phyloP scores from a whole-genome alignment of 257 asterid genomes.

The Salvia miltiorrhiza region DNA sequence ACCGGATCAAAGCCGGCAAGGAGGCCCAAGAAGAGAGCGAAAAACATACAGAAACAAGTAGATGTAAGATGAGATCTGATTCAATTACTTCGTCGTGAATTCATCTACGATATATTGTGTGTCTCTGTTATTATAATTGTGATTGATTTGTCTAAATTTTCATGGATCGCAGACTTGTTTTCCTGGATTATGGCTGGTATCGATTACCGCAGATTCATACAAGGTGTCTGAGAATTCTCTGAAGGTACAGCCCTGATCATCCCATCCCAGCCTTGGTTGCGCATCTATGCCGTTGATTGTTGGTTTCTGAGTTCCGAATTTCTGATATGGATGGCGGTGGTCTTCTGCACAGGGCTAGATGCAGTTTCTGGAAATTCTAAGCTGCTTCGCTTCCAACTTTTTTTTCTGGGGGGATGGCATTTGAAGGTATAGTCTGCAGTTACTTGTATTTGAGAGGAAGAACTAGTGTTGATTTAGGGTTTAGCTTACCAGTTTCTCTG shows the following conservation, averaged over 20 bases:
- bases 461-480: slow-evolving; percentile 17
- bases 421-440: slow-evolving; percentile 34
- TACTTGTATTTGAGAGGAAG: slow-evolving; percentile 22
- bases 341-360: slow-evolving; percentile 48
- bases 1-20: slow-evolving; percentile 66
- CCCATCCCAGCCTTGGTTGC: background rate
- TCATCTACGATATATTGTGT: background rate
- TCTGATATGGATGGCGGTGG: background rate
- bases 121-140: background rate
- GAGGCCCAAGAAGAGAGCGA: slow-evolving; percentile 76
- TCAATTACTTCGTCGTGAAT: background rate
- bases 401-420: slow-evolving; percentile 25
- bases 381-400: slow-evolving; percentile 35
- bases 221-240: slow-evolving; percentile 52
- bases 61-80: slow-evolving; percentile 49
- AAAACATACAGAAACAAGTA: slow-evolving; percentile 46
- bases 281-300: background rate
- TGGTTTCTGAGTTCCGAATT: slow-evolving; percentile 4
- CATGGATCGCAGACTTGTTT: slow-evolving; percentile 43
- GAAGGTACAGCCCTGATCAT: slow-evolving; percentile 43
- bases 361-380: slow-evolving; percentile 34
- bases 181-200: slow-evolving; percentile 69
- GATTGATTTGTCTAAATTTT: slow-evolving; percentile 12
- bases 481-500: background rate
- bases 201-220: slow-evolving; percentile 60